These are phyloP conservation scores for Aspergillus uvarum DNA, from an alignment of 2,329 filamentous ascomycete species.

Conservation along the genomic window DNA sequence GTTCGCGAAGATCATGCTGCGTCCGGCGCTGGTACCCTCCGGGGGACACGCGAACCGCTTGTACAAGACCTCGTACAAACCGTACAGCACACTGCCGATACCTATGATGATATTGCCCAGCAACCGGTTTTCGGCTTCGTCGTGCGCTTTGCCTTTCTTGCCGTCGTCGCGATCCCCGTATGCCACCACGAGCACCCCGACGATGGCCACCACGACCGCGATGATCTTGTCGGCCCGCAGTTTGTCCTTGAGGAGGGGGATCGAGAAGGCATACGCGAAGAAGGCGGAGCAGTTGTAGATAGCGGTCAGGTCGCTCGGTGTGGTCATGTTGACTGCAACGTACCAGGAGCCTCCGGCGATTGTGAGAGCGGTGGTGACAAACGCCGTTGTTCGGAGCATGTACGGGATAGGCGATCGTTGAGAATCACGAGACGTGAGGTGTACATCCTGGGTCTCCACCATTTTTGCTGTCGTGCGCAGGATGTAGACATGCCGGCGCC, in stretches of 20 bases:
- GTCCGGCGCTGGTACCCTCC: conserved; percentile 76
- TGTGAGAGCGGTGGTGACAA: conserved; percentile 82
- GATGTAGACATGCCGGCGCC: conserved; percentile 68
- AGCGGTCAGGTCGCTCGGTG: conserved; percentile 87
- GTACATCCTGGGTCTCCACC: conserved; percentile 76
- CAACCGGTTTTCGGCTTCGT: conserved; percentile 66
- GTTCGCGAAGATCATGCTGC: conserved; percentile 96
- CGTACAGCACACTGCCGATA: conserved; percentile 85
- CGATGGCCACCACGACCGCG: conserved; percentile 81
- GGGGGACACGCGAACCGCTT: conserved; percentile 92
- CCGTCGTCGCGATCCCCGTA: conserved; percentile 74
- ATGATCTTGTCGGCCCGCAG: conserved; percentile 80
- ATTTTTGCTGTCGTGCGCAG: conserved; percentile 72
- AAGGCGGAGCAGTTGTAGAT: conserved; percentile 99
- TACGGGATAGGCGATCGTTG: conserved; percentile 63
- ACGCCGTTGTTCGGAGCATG: conserved; percentile 73
- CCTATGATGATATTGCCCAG: conserved; percentile 92
- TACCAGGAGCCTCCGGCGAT: conserved; percentile 94
- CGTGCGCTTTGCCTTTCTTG: conserved; percentile 46
- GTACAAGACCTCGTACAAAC: conserved; percentile 95
- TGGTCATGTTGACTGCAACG: conserved; percentile 88
- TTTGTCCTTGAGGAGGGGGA: conserved; percentile 83
- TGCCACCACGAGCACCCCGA: conserved; percentile 89
- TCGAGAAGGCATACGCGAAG: conserved; percentile 96
- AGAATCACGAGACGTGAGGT: conserved; percentile 50